Evolutionary conservation across 73 alveolate genomes (phyloP), one percentile per base, ranked within the genome.

Genomic region (Symbiodinium natans): DNA sequence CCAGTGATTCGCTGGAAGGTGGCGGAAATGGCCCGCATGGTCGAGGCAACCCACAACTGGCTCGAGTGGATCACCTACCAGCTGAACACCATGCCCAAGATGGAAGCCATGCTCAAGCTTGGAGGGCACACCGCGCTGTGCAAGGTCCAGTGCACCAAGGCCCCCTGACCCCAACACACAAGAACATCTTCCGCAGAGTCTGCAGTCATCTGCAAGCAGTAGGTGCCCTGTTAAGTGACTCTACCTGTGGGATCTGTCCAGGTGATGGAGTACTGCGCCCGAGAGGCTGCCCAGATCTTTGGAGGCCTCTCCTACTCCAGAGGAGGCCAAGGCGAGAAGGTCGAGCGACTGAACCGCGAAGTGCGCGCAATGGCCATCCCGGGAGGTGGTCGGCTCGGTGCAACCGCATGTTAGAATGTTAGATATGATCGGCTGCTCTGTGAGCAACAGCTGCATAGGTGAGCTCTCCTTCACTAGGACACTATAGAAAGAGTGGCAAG

Each of bases 201-300:
- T n/a, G n/a, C n/a, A n/a, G n/a, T n/a, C n/a, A n/a, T n/a, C n/a
- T 13, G 10, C 71, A 13, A n/a, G n/a, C n/a, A n/a, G n/a, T n/a
- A n/a, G n/a, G n/a, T n/a, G n/a, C n/a, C n/a, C n/a, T n/a, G n/a
- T n/a, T n/a, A n/a, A n/a, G n/a, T 83, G 94, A 33, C 84, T 83
- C 11, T 84, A 87, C 84, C 83, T 83, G 1, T 83, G 56, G 94
- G 56, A 87, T 46, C 17, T 46, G 59, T 13, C n/a, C 71, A 80
- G 87, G 87, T 42, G n/a, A 63, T 90, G 97, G 97, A 90, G 52
- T 71, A 90, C 97, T 90, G 97, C 33, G 97, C 97, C 36, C 97
- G 97, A 41, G 97, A 90, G 87, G 92, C 97, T n/a, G 97, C 97
- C 40, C 97, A 90, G 97, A 73, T 90, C 75, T 90, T 90, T 19